Evolutionary conservation across 2,329 filamentous ascomycete genomes (phyloP), one percentile per base, ranked within the genome.

Genomic region (Pyrenochaeta sp.): DNA sequence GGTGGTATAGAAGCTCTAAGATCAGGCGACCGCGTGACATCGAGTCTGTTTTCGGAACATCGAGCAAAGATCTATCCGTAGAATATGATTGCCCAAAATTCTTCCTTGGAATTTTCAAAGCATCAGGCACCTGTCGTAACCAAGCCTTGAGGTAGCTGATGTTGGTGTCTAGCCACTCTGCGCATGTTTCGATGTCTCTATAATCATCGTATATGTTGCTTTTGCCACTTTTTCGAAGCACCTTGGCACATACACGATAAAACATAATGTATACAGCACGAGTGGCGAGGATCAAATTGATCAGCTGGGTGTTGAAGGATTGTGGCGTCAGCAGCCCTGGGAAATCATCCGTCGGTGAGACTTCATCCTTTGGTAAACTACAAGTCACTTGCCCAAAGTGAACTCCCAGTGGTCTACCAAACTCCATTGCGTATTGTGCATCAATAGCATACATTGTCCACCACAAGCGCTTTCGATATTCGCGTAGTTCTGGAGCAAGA

Each of bases 401-500:
- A 2, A 73, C 48, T 6, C 67, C 55, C 21, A 73, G 73, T 1
- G 77, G 77, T 0, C 77, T 73, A 3, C 78, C 77, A 2, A 79
- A 67, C 44, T 79, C 77, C 65, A 76, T 73, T 44, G 68, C 70
- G 2, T 63, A 71, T 52, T 78, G 79, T 44, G 65, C 72, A 18
- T 81, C 79, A 8, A 79, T 37, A 1, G 65, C 54, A 51, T 72
- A 79, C 1, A 81, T 46, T 1, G 43, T 48, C 77, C 77, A 81
- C 78, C 78, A 81, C 2, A 80, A 43, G 0, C 78, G 67, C 44
- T 71, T 76, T 5, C 73, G 72, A 29, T 77, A 61, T 43, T 78
- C 74, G 10, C 70, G 53, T 35, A 76, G 61, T 0, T 45, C 35
- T 3, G 41, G 48, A 0, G 73, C 60, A 35, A 76, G 45, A 34